Conservation (phyloP, 2,329 filamentous ascomycete genomes). For the Colletotrichum sansevieriae region DNA sequence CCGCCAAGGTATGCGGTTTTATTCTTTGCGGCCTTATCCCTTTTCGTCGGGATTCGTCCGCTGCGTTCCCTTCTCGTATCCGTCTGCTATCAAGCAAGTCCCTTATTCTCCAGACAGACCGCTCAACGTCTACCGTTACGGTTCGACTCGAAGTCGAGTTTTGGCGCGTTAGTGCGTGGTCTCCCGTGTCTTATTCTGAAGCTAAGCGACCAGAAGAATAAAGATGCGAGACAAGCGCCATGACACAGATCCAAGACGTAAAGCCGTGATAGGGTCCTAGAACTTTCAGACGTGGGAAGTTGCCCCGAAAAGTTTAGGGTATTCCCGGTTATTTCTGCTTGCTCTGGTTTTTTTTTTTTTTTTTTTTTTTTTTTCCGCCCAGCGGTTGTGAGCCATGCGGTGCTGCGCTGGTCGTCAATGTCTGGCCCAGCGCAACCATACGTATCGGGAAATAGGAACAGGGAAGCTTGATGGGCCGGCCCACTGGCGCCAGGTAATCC, state of each 20-base stretch:
- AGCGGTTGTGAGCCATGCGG: slow-evolving; percentile 27
- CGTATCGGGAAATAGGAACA: slow-evolving; percentile 24
- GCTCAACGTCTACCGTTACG: neutral
- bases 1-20: slow-evolving; percentile 17
- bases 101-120: neutral
- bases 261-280: neutral
- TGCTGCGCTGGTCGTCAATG: slow-evolving; percentile 26
- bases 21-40: slow-evolving; percentile 26
- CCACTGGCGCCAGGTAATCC: slow-evolving; percentile 35
- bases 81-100: neutral
- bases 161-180: neutral
- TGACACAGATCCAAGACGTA: neutral
- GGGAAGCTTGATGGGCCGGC: slow-evolving; percentile 33
- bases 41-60: neutral
- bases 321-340: neutral
- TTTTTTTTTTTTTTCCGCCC: neutral
- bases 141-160: neutral
- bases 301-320: slow-evolving; percentile 15
- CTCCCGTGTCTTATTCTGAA: neutral
- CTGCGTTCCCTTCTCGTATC: neutral
- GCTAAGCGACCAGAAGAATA: neutral
- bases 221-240: neutral
- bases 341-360: neutral
- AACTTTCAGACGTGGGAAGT: neutral
- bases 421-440: slow-evolving; percentile 26